Percentiles rank a stretch among this genome's conserved stretches.
These are phyloP conservation scores for Kuraishia hungarica DNA, from an alignment of 805 yeast genomes.

Conservation along the genomic window DNA sequence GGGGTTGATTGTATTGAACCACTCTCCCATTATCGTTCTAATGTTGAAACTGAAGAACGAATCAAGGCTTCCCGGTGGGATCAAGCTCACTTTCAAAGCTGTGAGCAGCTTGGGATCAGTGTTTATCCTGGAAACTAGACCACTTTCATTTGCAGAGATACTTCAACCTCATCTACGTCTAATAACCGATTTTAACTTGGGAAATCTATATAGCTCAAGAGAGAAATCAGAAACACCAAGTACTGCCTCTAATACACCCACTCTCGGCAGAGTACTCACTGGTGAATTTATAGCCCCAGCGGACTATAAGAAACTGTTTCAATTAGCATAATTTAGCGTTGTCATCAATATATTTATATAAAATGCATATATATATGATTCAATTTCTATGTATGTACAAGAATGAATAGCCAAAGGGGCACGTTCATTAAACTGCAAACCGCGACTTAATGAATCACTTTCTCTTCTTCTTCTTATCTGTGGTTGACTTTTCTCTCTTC, in stretches of 20 bases:
- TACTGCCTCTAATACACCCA: not conserved
- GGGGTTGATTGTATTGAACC: constrained; percentile 58
- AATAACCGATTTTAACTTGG: constrained; percentile 18
- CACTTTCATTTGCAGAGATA: constrained; percentile 19
- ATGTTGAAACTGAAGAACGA: constrained; percentile 75
- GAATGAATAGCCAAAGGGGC: too few species aligned
- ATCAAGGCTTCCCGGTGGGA: constrained; percentile 48
- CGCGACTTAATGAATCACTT: not conserved
- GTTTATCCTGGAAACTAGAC: constrained; percentile 16
- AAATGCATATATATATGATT: not conserved
- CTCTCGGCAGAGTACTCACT: not conserved
- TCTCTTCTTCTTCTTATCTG: constrained; percentile 30
- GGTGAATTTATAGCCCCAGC: not conserved
- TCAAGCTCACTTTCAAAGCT: constrained; percentile 12
- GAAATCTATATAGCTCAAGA: constrained; percentile 8
- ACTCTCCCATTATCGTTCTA: constrained; percentile 80
- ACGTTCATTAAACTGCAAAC: too few species aligned
- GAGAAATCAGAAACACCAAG: not conserved
- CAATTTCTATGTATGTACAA: not conserved
- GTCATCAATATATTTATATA: not conserved
- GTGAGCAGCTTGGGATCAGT: constrained; percentile 2
- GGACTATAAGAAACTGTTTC: not conserved
- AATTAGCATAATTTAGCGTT: not conserved
- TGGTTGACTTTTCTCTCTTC: constrained; percentile 38
- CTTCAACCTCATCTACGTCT: constrained; percentile 19